Evolutionary conservation across 352 stramenopile species (phyloP).

Genomic region (Phytophthora agathidicida): DNA sequence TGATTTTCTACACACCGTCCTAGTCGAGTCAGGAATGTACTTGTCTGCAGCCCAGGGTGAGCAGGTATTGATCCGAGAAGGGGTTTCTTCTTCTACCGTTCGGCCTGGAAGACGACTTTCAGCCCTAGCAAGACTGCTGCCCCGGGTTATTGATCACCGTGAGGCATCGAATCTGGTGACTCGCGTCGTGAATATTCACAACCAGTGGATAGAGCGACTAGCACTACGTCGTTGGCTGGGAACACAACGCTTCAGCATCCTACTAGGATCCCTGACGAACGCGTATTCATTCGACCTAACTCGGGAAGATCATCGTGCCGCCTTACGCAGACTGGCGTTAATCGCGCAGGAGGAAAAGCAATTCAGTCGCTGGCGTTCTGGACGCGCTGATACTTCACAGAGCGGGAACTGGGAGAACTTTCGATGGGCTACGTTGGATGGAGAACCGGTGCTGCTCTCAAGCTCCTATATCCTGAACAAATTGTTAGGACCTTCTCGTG

Average conservation of each 20-base stretch:
- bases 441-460: slow-evolving; percentile 59
- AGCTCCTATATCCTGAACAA: slow-evolving; percentile 79
- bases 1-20: slow-evolving; percentile 61
- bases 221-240: slow-evolving; percentile 64
- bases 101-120: slow-evolving; percentile 32
- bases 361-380: slow-evolving; percentile 62
- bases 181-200: slow-evolving; percentile 44
- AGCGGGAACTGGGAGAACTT: slow-evolving; percentile 92
- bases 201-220: slow-evolving; percentile 64
- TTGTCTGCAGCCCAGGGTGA: slow-evolving; percentile 75
- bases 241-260: slow-evolving; percentile 51
- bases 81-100: slow-evolving; percentile 26
- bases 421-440: slow-evolving; percentile 76
- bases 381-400: slow-evolving; percentile 74
- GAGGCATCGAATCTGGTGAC: slow-evolving; percentile 54
- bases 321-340: slow-evolving; percentile 63
- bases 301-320: slow-evolving; percentile 41
- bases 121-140: slow-evolving; percentile 48
- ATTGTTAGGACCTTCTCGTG: slow-evolving; percentile 38
- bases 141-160: slow-evolving; percentile 68
- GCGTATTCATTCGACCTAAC: slow-evolving; percentile 67
- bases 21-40: slow-evolving; percentile 64
- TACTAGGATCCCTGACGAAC: slow-evolving; percentile 75
- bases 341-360: slow-evolving; percentile 77
- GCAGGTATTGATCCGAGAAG: slow-evolving; percentile 58